Base-by-base conservation (phyloP, 1,284 basidiomycete genomes). In the Thelephora terrestris region DNA sequence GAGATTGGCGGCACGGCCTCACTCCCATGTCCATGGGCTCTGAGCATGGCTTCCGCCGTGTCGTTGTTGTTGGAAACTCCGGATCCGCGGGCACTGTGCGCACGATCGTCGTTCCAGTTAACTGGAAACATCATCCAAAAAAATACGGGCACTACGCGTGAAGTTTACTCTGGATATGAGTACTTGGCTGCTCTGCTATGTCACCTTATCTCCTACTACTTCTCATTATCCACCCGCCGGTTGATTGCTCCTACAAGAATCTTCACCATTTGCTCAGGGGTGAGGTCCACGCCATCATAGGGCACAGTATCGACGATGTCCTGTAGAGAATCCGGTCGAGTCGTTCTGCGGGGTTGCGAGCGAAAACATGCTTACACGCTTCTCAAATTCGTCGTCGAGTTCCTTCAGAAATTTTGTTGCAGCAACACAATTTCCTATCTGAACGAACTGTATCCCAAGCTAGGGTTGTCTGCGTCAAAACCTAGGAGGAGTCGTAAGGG, bases 361-460 rank as follows among this genome's bases (percentile, higher is more conserved):
- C 9, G 25, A 27, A 4, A 27, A 5, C 25, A 27, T 4, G 9
- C 29, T 32, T 12, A 32, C 29, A 12, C 29, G 29, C 14, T 10
- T 12, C n/a, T 55, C 52, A n/a, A 65, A 50, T 16, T 62, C 62
- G 51, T 69, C 62, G 49, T 71, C 69, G 29, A 71, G 53, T 44
- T 60, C 52, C 29, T 52, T 50, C 16, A 79, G 61, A 34, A 66
- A 74, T 46, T 62, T 58, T 0, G 69, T 67, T 3, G 77, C 78
- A 1, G 51, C 52, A 1, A 52, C 52, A 45, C 66, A 66, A 43
- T 68, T 53, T 5, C 78, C 76, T 43, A 78, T 67, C 50, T 80
- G 77, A 10, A 80, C 70, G 49, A 79, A 79, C 50, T 77, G 76
- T 23, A 80, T 73, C 5, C 73, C 70, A 17, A 73, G 61, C 66